phyloP scores from a whole-genome alignment of 78 protist genomes.

The Dictyostelium capitatum region DNA sequence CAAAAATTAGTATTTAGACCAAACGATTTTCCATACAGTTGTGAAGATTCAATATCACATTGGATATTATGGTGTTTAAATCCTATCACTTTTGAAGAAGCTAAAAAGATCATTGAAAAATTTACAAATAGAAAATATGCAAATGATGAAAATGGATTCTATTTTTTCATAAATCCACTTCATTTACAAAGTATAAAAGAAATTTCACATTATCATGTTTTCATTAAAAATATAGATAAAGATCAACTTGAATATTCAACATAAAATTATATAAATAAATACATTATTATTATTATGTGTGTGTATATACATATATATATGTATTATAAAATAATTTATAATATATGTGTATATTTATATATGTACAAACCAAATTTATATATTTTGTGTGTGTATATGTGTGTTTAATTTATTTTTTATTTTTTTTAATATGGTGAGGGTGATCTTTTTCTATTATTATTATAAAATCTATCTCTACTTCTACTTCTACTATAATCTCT shows the following conservation, averaged over 20 bases:
- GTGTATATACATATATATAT: too few species aligned
- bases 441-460: background rate
- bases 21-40: constrained; percentile 71
- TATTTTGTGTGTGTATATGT: too few species aligned
- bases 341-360: too few species aligned
- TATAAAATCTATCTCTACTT: background rate
- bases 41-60: constrained; percentile 22
- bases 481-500: background rate
- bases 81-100: constrained; percentile 49
- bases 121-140: background rate
- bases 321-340: too few species aligned
- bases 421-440: background rate
- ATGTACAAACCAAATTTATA: background rate
- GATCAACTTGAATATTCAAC: constrained; percentile 1
- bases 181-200: constrained; percentile 63
- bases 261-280: too few species aligned
- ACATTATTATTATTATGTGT: too few species aligned
- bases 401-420: too few species aligned
- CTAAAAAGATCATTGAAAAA: constrained; percentile 16
- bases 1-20: constrained; percentile 46
- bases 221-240: constrained; percentile 26
- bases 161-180: constrained; percentile 46
- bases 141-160: constrained; percentile 19
- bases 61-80: constrained; percentile 64
- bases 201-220: constrained; percentile 67